These are phyloP conservation scores for Cucurbitaria berberidis DNA, from an alignment of 2,329 filamentous ascomycete species.

Conservation along the genomic window DNA sequence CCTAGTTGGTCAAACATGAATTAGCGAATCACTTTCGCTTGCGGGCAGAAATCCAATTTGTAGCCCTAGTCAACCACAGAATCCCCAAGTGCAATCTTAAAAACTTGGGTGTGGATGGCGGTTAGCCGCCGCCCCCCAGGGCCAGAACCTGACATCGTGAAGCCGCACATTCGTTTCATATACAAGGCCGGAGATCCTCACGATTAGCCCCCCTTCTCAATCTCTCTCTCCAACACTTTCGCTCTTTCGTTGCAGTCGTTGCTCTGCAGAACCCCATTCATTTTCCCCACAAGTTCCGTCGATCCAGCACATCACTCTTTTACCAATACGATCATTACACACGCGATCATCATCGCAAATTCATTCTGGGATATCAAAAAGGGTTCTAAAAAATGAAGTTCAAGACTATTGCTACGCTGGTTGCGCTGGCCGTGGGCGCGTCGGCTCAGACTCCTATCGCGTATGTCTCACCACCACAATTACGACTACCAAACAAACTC, in stretches of 20 bases:
- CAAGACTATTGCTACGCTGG: constrained; percentile 33
- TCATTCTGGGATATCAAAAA: too few relatives aligned
- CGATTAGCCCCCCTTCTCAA: constrained; percentile 20
- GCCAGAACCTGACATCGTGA: constrained; percentile 23
- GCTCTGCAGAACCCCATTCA: constrained; percentile 16
- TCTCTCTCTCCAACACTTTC: constrained; percentile 26
- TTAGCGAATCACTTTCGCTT: constrained; percentile 17
- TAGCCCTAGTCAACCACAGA: constrained; percentile 25
- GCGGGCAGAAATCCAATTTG: constrained; percentile 12
- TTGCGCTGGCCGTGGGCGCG: constrained; percentile 37
- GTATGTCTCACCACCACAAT: constrained; percentile 26
- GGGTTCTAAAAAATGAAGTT: constrained; percentile 36
- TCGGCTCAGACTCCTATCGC: constrained; percentile 31
- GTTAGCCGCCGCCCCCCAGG: constrained; percentile 30
- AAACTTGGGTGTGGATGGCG: neutral
- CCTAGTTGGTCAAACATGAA: too few relatives aligned
- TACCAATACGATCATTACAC: too few relatives aligned
- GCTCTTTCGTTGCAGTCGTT: constrained; percentile 21
- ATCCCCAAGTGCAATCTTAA: constrained; percentile 10
- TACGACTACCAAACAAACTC: too few relatives aligned
- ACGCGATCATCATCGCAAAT: too few relatives aligned
- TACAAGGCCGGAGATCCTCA: constrained; percentile 29
- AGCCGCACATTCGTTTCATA: constrained; percentile 29
- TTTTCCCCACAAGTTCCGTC: constrained; percentile 15
- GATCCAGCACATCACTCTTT: too few relatives aligned